Evolutionary conservation across 2,329 filamentous ascomycete species (phyloP), one percentile per base, ranked within the genome.

Genomic region (Atkinsonella hypoxylon): DNA sequence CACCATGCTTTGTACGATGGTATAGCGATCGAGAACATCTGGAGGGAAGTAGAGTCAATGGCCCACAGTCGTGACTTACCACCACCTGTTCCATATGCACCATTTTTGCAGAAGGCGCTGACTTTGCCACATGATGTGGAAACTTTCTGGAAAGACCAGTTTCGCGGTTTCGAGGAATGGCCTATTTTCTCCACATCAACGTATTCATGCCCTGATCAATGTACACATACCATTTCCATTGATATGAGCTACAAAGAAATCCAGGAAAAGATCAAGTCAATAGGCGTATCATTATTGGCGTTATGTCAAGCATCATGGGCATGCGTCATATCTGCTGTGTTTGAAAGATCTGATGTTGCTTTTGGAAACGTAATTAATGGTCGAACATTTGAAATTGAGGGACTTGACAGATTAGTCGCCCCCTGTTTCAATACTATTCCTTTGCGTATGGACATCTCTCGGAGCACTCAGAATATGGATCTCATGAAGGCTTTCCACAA

Each of bases 401-500:
- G 76, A 0, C 71, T 91, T 11, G 82, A 90, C 38, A 71, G 75
- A 4, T 76, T 95, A 6, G 78, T 94, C n/a, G 89, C 87, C 0
- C 90, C 90, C 0, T 95, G 89, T 63, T 95, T 96, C 72, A 96
- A 95, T 61, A 95, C 90, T 0, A 67, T 95, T 12, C 89, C 90
- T 0, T 62, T 89, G 1, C 78, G 88, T 26, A 67, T 81, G 15
- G 67, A 79, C 32, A 54, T 86, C 10, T 66, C 72, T 1, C 61
- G 62, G 2, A 63, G 63, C 2, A 69, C 64, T 1, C 75, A 73
- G 15, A 81, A 82, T 51, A 58, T 72, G 0, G 75, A 82, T 5
- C 62, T 89, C 11, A 67, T 85, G 26, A 77, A 76, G 51, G 63
- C 68, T 2, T 72, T 88, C 2, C 83, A 89, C 48, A 65, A 66